Percentiles rank a stretch among this genome's conserved stretches.
These are phyloP conservation scores for Scheffersomyces segobiensis DNA, from an alignment of 1,139 yeast genomes.

Conservation along the genomic window DNA sequence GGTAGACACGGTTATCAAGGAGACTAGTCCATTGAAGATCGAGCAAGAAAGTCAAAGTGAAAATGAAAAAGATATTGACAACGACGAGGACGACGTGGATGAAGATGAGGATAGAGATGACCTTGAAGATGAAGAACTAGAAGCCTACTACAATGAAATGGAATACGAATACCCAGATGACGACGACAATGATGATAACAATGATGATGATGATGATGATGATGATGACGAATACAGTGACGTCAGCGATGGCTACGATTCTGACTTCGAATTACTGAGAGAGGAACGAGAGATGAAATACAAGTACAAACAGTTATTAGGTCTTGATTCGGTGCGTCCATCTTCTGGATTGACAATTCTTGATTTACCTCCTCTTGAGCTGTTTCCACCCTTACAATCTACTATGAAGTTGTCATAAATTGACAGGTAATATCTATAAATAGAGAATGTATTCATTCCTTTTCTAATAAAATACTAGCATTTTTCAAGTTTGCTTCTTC, in stretches of 20 bases:
- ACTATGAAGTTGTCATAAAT: neutral
- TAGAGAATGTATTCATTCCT: conserved; percentile 10
- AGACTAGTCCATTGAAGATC: neutral
- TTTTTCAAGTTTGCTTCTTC: conserved; percentile 77
- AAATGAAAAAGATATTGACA: conserved; percentile 5
- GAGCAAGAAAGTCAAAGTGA: conserved; percentile 10
- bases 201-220: conserved; percentile 1
- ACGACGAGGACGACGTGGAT: conserved; percentile 4
- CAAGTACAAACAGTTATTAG: conserved; percentile 12
- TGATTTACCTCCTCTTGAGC: conserved; percentile 28
- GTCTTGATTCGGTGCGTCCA: conserved; percentile 8
- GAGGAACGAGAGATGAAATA: conserved; percentile 8
- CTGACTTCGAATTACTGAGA: conserved; percentile 1
- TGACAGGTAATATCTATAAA: neutral
- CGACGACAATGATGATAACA: conserved; percentile 4
- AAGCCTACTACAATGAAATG: conserved; percentile 4
- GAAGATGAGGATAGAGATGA: conserved; percentile 6
- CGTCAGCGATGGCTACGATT: conserved; percentile 3
- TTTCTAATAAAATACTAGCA: conserved; percentile 76
- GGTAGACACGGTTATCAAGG: conserved; percentile 5
- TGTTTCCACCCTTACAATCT: conserved; percentile 15
- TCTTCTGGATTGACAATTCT: conserved; percentile 8
- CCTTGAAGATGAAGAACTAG: neutral
- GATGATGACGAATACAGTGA: conserved; percentile 3
- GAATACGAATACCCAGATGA: conserved; percentile 6